Conservation (phyloP, 1,284 basidiomycete species). For the Moesziomyces sp. region DNA sequence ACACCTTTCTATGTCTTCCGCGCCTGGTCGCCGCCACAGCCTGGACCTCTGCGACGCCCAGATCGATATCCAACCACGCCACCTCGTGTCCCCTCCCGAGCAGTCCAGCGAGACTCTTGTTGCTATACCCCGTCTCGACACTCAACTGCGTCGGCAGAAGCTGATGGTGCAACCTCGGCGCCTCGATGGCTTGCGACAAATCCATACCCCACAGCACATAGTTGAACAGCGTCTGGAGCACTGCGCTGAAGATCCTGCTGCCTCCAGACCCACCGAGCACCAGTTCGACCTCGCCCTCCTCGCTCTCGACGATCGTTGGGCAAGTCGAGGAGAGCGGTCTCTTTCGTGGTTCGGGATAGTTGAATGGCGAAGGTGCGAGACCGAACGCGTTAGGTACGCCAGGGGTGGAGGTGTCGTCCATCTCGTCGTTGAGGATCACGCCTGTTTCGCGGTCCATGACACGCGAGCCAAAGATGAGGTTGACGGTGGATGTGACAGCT, state of each 20-base stretch:
- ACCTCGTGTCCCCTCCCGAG: conserved; percentile 48
- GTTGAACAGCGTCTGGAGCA: conserved; percentile 85
- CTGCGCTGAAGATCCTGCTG: conserved; percentile 74
- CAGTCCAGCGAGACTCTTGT: conserved; percentile 37
- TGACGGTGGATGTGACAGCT: conserved; percentile 69
- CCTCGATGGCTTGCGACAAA: conserved; percentile 82
- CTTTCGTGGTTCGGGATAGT: conserved; percentile 68
- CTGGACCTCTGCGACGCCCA: conserved; percentile 57
- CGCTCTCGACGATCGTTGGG: conserved; percentile 67
- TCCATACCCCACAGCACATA: conserved; percentile 81
- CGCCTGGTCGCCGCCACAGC: conserved; percentile 33
- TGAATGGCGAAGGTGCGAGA: conserved; percentile 63
- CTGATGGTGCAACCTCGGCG: conserved; percentile 90
- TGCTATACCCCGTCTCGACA: conserved; percentile 54
- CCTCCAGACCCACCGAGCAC: conserved; percentile 69
- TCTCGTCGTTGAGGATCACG: conserved; percentile 67
- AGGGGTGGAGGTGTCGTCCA: conserved; percentile 70
- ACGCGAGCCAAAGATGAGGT: conserved; percentile 68
- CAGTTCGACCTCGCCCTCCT: conserved; percentile 65
- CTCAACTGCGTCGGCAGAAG: conserved; percentile 50
- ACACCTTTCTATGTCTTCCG: conserved; percentile 21
- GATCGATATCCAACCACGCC: conserved; percentile 52
- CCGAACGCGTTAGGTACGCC: conserved; percentile 69
- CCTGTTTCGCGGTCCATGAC: conserved; percentile 56
- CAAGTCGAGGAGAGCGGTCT: conserved; percentile 68